Conservation (phyloP, 495 filamentous ascomycete species). For the Cenococcum geophilum region DNA sequence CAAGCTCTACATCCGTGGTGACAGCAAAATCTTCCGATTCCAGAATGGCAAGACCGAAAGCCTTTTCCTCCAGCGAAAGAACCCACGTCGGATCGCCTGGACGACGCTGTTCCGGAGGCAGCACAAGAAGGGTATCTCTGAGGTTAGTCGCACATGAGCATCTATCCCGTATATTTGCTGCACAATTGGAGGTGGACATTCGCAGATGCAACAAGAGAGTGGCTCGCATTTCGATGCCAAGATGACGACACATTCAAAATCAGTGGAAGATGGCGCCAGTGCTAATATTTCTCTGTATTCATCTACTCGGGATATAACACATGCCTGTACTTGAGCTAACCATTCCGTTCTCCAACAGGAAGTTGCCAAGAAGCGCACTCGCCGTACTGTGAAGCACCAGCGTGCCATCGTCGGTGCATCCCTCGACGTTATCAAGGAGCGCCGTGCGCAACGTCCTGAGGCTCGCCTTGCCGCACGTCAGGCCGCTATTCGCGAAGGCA, state of each 20-base stretch:
- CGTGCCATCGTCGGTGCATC: conserved; percentile 98
- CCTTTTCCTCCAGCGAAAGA: conserved; percentile 99
- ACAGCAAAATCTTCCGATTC: conserved; percentile 99
- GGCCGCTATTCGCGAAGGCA: conserved; percentile 87
- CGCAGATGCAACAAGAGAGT: not conserved
- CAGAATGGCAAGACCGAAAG: conserved; percentile 99
- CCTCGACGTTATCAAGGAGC: conserved; percentile 99
- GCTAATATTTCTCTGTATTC: too few relatives aligned
- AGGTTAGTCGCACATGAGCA: conserved; percentile 60
- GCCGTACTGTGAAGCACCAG: conserved; percentile 96
- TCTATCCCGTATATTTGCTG: not conserved
- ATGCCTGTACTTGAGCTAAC: conserved; percentile 4
- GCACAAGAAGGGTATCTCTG: conserved; percentile 99
- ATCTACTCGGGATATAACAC: too few relatives aligned
- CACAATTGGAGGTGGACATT: conserved; percentile 6
- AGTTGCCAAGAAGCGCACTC: conserved; percentile 98
- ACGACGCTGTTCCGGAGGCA: conserved; percentile 95
- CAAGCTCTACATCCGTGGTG: conserved; percentile 97
- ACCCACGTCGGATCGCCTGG: conserved; percentile 98
- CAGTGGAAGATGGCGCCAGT: not conserved
- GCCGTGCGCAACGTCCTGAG: conserved; percentile 85
- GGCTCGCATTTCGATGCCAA: not conserved
- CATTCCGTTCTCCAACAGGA: conserved; percentile 55
- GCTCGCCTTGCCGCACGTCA: conserved; percentile 86
- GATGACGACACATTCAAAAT: not conserved